These are phyloP conservation scores for Thozetella sp. DNA, from an alignment of 495 filamentous ascomycete species.

Conservation along the genomic window DNA sequence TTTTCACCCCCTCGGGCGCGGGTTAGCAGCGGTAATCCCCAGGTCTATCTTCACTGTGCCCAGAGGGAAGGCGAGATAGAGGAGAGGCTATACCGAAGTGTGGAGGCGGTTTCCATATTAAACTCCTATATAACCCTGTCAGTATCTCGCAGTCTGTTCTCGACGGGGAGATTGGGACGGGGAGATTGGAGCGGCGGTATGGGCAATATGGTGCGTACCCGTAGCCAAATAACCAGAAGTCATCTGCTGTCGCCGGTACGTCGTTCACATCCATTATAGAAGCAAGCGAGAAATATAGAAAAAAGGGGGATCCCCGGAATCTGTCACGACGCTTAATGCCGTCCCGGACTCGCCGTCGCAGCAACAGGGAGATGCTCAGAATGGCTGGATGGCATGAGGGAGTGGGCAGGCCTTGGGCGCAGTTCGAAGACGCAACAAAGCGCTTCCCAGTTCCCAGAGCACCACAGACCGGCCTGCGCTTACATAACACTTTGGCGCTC, in stretches of 20 bases:
- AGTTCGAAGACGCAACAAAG: background rate
- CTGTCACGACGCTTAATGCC: conserved; percentile 12
- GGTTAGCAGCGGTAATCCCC: background rate
- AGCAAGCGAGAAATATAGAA: background rate
- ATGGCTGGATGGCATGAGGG: conserved; percentile 9
- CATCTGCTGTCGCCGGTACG: conserved; percentile 28
- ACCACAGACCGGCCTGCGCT: background rate
- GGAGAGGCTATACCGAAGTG: conserved; percentile 70
- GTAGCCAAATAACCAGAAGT: conserved; percentile 92
- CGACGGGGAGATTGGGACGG: too few species aligned
- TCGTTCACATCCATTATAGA: conserved; percentile 19
- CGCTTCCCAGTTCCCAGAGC: background rate
- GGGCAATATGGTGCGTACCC: conserved; percentile 56
- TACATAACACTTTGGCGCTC: background rate
- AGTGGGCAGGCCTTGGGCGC: too few species aligned
- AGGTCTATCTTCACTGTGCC: background rate
- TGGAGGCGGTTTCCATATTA: conserved; percentile 98
- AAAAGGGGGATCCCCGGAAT: background rate
- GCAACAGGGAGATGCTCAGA: background rate
- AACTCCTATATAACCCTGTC: conserved; percentile 59
- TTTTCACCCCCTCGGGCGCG: conserved; percentile 26
- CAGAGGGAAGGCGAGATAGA: background rate
- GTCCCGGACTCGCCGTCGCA: conserved; percentile 1
- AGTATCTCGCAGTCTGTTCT: too few species aligned
- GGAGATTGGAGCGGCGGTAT: too few species aligned